Percentiles rank a stretch among this genome's conserved stretches.
These are phyloP conservation scores for Thermoascus crustaceus DNA, from an alignment of 2,329 filamentous ascomycete species.

Conservation along the genomic window DNA sequence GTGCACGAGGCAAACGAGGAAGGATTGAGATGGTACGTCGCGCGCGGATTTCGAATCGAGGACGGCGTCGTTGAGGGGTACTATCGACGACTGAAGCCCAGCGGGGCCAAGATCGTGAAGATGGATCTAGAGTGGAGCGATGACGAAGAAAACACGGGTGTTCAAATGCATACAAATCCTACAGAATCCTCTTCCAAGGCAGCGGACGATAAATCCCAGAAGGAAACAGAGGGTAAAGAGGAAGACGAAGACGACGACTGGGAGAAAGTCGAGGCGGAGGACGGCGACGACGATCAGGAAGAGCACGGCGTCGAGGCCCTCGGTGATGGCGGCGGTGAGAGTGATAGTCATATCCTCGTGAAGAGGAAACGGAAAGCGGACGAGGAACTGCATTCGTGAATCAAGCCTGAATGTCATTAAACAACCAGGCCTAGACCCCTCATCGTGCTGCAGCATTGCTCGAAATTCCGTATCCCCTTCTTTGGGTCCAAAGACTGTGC, in stretches of 20 bases:
- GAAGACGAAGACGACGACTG: slow-evolving; percentile 33
- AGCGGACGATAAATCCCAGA: neutral
- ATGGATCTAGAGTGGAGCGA: slow-evolving; percentile 26
- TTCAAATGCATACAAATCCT: too few relatives aligned
- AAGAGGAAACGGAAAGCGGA: slow-evolving; percentile 10
- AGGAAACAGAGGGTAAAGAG: slow-evolving; percentile 4
- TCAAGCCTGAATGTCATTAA: too few relatives aligned
- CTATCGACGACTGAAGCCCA: slow-evolving; percentile 51
- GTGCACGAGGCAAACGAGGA: slow-evolving; percentile 57
- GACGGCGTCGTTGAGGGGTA: slow-evolving; percentile 47
- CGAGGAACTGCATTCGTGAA: slow-evolving; percentile 4
- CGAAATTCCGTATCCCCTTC: too few relatives aligned
- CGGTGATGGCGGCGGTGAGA: slow-evolving; percentile 23
- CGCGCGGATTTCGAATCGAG: slow-evolving; percentile 47
- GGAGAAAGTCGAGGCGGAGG: slow-evolving; percentile 34
- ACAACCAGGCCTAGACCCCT: too few relatives aligned
- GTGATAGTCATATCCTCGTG: too few relatives aligned
- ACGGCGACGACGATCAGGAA: slow-evolving; percentile 24
- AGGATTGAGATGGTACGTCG: slow-evolving; percentile 52
- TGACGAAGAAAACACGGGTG: slow-evolving; percentile 7
- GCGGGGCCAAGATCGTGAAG: slow-evolving; percentile 46
- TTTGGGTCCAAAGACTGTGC: too few relatives aligned
- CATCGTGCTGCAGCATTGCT: too few relatives aligned
- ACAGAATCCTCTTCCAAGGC: neutral
- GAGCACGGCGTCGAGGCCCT: slow-evolving; percentile 25